Conservation (phyloP, 2,329 filamentous ascomycete genomes). For the Geoglossum cookeanum region DNA sequence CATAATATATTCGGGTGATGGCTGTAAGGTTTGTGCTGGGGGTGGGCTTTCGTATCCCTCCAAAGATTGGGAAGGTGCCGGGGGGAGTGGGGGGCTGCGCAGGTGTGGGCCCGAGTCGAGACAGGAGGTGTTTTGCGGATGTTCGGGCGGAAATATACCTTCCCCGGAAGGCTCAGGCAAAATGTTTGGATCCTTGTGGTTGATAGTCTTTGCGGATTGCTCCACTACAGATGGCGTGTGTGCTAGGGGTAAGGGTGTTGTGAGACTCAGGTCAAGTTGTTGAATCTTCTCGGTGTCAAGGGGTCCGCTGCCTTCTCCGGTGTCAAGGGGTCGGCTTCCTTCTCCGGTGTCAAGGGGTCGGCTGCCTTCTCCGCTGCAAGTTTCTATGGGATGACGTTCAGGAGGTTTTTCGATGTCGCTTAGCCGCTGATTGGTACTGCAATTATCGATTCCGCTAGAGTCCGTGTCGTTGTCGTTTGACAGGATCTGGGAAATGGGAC, state of each 20-base stretch:
- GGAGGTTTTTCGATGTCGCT: not conserved
- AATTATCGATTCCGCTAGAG: not conserved
- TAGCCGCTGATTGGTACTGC: not conserved
- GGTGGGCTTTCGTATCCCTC: not conserved
- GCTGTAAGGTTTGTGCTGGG: not conserved
- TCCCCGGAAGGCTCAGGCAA: not conserved
- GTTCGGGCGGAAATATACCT: not conserved
- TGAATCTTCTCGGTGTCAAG: not conserved
- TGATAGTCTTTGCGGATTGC: not conserved
- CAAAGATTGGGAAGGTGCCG: not conserved
- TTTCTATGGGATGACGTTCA: not conserved
- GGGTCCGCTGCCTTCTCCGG: not conserved
- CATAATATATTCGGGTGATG: not conserved
- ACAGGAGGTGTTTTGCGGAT: not conserved
- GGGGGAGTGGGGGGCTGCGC: not conserved
- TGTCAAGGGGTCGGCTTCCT: not conserved
- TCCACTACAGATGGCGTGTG: not conserved
- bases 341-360: not conserved
- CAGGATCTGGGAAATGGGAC: not conserved
- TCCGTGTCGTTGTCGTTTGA: not conserved
- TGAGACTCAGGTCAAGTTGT: not conserved
- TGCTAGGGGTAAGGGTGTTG: not conserved
- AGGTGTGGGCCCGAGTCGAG: not conserved
- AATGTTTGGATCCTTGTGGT: not conserved
- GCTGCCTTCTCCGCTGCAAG: not conserved